phyloP scores from a whole-genome alignment of 371 early-diverging fungal species.

The Mycotypha africana region DNA sequence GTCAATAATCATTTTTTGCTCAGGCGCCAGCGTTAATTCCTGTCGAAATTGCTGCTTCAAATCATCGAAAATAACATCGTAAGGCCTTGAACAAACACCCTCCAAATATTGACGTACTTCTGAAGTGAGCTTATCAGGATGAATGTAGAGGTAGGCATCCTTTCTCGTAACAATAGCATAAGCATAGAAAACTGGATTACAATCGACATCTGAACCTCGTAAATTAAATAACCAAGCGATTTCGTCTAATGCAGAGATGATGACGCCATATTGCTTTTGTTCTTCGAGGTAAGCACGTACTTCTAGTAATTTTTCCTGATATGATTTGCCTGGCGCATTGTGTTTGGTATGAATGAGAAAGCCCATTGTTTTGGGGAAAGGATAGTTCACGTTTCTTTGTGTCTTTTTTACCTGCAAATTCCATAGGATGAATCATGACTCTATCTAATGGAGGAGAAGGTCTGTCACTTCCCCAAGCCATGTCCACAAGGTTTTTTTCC shows the following conservation, averaged over 20 bases:
- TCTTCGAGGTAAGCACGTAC: slow-evolving; percentile 54
- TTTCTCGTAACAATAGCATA: slow-evolving; percentile 78
- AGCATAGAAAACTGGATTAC: slow-evolving; percentile 97
- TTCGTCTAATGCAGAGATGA: slow-evolving; percentile 89
- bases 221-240: slow-evolving; percentile 97
- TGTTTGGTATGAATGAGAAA: no score
- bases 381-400: no score
- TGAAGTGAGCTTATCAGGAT: slow-evolving; percentile 63
- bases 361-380: no score
- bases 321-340: slow-evolving; percentile 29
- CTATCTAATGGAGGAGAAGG: slow-evolving; percentile 62
- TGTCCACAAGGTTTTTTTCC: slow-evolving; percentile 72
- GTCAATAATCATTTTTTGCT: slow-evolving; percentile 49
- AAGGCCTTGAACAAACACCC: slow-evolving; percentile 64
- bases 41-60: slow-evolving; percentile 21
- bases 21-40: slow-evolving; percentile 9
- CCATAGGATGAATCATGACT: slow-evolving; percentile 58
- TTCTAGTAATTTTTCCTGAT: slow-evolving; percentile 54
- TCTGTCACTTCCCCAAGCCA: slow-evolving; percentile 67
- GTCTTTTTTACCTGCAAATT: slow-evolving; percentile 68
- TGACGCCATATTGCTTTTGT: slow-evolving; percentile 64
- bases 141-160: slow-evolving; percentile 73
- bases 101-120: slow-evolving; percentile 63
- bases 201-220: slow-evolving; percentile 96
- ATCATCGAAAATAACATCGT: slow-evolving; percentile 77